Evolutionary conservation across 208 protist species (phyloP), one percentile per base, ranked within the genome.

Genomic region (Naegleria lovaniensis): DNA sequence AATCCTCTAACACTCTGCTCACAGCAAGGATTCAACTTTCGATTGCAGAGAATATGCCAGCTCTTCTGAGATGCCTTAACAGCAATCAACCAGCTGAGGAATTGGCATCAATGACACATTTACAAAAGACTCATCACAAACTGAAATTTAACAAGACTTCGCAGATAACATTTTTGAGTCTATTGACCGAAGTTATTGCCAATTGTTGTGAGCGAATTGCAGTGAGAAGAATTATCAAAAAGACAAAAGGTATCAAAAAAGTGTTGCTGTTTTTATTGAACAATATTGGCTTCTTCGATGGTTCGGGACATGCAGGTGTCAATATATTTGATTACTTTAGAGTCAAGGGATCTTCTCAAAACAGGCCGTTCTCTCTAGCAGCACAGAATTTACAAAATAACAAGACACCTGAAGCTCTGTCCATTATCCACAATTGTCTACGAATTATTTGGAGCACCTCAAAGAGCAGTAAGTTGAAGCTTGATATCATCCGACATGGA

Each of bases 151-250:
- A 87, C 16, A 87, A 40, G 29, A 41, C 29, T 29, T 41, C 29
- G 5, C 15, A 87, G 3, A 87, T 87, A n/a, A 16, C 40, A 48
- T 51, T 87, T 16, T 39, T 51, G 29, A 40, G 38, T 15, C 5
- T 41, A 41, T 15, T 87, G 29, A 51, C 5, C 19, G 83, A 87
- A 5, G 33, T 87, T 36, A 22, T 87, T 5, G 36, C 40, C 38
- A 87, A 87, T 51, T 87, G 83, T 51, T 87, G 83, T 51, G 83
- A 41, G 41, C 40, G 83, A 87, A 15, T 87, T 5, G 33, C 22
- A 22, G 83, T 87, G 7, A 40, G 83, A 87, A 87, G 5, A 52
- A 41, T 52, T 29, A 40, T 51, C 19, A 29, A 13, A 0, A 52
- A 52, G 6, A 48, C 15, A 29, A 40, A 87, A 87, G 83, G 41